Percentiles rank a stretch among this genome's conserved stretches.
Conservation (phyloP, 257 asterid species). For the Solanum rostratum region DNA sequence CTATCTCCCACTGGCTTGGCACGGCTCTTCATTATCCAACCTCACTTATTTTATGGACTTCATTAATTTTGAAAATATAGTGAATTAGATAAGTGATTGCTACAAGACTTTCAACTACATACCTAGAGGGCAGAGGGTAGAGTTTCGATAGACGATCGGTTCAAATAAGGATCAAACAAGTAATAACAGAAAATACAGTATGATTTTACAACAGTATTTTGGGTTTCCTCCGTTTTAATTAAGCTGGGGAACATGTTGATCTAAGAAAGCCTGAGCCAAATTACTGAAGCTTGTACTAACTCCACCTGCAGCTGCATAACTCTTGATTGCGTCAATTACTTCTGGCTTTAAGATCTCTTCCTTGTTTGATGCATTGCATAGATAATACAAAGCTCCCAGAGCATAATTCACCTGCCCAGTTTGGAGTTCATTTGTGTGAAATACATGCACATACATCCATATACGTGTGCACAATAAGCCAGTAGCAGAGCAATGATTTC, state of each 20-base stretch:
- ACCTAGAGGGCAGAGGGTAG: neutral
- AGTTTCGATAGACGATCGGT: neutral
- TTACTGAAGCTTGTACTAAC: slow-evolving; percentile 54
- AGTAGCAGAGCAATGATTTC: neutral
- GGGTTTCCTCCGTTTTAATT: neutral
- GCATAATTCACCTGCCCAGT: slow-evolving; percentile 61
- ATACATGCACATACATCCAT: neutral
- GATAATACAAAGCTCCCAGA: slow-evolving; percentile 65
- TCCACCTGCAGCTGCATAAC: slow-evolving; percentile 57
- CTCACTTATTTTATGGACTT: too few relatives aligned
- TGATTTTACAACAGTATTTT: neutral
- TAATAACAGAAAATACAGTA: neutral
- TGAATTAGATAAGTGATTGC: neutral
- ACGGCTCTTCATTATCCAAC: too few relatives aligned
- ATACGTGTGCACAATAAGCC: neutral
- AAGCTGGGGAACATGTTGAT: slow-evolving; percentile 23
- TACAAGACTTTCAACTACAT: neutral
- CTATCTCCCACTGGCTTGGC: too few relatives aligned
- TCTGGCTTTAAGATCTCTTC: slow-evolving; percentile 67
- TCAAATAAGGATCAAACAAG: neutral
- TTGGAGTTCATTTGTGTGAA: neutral
- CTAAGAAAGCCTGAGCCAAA: slow-evolving; percentile 76
- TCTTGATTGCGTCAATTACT: slow-evolving; percentile 52
- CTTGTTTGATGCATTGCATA: slow-evolving; percentile 48
- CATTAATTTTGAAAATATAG: too few relatives aligned